Conservation (phyloP, 768 basidiomycete species). For the Phanerochaete sordida region DNA sequence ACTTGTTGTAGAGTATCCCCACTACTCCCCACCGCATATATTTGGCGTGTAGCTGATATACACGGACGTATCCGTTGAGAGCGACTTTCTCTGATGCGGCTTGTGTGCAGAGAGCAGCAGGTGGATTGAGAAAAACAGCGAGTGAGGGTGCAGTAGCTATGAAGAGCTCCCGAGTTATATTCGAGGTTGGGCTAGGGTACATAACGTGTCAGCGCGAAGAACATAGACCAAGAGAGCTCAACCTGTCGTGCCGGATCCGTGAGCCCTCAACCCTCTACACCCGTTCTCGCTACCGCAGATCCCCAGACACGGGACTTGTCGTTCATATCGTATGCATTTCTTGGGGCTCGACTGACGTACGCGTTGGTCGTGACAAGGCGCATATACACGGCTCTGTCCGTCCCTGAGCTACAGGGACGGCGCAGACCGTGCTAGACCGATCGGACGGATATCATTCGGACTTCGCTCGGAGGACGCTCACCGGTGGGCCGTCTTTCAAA, state of each 20-base stretch:
- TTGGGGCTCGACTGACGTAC: neutral
- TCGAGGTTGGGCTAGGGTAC: neutral
- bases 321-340: neutral
- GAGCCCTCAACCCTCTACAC: neutral
- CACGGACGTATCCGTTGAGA: too few species aligned
- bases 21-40: neutral
- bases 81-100: too few species aligned
- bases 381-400: neutral
- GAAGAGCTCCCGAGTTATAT: neutral
- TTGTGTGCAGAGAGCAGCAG: too few species aligned
- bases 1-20: neutral
- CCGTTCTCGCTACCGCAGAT: neutral
- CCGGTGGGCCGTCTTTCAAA: neutral
- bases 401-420: neutral
- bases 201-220: neutral
- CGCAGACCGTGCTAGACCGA: too few species aligned
- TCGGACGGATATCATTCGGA: too few species aligned
- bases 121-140: too few species aligned
- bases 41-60: neutral
- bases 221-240: neutral
- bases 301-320: neutral
- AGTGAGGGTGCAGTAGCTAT: neutral
- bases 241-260: neutral
- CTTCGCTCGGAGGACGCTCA: neutral
- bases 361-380: neutral